Evolutionary conservation across 2,329 filamentous ascomycete genomes (phyloP), one percentile per base, ranked within the genome.

Genomic region (Rhynchosporium graminicola): DNA sequence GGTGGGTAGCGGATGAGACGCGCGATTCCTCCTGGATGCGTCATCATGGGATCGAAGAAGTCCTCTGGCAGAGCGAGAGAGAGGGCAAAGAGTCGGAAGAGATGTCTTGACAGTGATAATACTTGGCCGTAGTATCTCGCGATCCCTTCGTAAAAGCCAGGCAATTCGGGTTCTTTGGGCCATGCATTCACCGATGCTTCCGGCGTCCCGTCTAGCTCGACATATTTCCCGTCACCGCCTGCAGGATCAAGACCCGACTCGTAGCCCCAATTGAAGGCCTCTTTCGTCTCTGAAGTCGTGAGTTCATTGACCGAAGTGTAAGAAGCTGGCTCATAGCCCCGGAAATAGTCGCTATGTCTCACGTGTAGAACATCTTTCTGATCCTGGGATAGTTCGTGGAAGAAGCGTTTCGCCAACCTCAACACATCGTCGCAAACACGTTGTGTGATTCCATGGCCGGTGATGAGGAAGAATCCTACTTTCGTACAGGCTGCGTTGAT

Each of bases 1-100:
- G 79, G 76, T 1, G 80, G 80, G 66, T 83, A 83, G 67, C 82
- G 80, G 12, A 83, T 76, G 50, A 83, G 67, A 31, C 79, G 74
- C 67, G 80, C 73, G 15, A 77, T 77, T 42, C 76, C 78, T 13
- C 80, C 74, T 2, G 80, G 76, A 40, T 80, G 78, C 73, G 63
- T 74, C 64, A 68, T 78, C 72, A 62, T 76, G 73, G 63, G 76
- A 72, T 57, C 77, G 75, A 54, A 82, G 70, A 55, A 78, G 74
- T 66, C 75, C 28, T 75, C 74, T 58, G 81, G 75, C 6, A 82
- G 70, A 0, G 74, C 72, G 4, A 74, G 70, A 1, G 78, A 76
- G 3, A 83, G 73, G 0, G 68, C 70, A 36, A 80, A 68, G 10
- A 79, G 74, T 0, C 74, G 62, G 61, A 72, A 73, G 5, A 74